Conservation (phyloP, 2,329 filamentous ascomycete genomes). For the Sclerotinia borealis region DNA sequence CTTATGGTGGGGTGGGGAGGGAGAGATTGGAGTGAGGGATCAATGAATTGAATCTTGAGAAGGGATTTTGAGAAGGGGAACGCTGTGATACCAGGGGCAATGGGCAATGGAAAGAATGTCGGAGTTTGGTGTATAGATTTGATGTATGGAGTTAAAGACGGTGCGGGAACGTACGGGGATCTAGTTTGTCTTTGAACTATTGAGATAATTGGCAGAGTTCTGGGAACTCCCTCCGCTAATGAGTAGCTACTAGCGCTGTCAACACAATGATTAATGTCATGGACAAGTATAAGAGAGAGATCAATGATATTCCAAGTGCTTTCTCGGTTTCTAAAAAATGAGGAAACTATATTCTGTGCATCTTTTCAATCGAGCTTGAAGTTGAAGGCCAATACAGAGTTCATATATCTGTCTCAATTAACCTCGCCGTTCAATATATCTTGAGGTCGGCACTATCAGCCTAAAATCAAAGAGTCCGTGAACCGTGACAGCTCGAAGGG, state of each 20-base stretch:
- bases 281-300: neutral
- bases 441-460: neutral
- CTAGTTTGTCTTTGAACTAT: neutral
- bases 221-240: neutral
- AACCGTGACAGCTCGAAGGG: neutral
- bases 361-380: neutral
- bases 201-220: neutral
- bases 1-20: slow-evolving; percentile 9
- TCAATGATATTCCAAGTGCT: neutral
- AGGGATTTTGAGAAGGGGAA: neutral
- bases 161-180: neutral
- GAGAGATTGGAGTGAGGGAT: slow-evolving; percentile 2
- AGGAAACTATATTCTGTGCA: neutral
- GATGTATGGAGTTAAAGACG: neutral
- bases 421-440: neutral
- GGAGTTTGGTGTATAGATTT: neutral
- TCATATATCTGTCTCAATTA: neutral
- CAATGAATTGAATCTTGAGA: neutral
- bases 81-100: neutral
- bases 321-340: neutral
- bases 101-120: neutral
- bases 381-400: neutral
- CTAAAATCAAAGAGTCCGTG: neutral
- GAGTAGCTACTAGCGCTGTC: neutral
- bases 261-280: neutral